These are phyloP conservation scores for Lactarius pseudohatsudake DNA, from an alignment of 768 basidiomycete genomes.

Conservation along the genomic window DNA sequence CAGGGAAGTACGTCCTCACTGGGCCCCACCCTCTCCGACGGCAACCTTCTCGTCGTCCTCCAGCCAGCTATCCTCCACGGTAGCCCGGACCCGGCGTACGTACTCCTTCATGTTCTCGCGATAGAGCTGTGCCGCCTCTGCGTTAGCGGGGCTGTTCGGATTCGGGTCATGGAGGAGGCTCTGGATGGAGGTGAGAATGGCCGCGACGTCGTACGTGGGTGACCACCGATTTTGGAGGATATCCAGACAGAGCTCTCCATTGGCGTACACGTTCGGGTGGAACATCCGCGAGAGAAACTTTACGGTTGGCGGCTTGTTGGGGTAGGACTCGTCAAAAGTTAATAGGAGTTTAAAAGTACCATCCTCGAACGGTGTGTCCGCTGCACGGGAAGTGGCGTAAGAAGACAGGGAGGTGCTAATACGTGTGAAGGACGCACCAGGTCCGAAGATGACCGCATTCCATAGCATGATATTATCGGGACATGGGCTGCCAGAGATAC, in stretches of 20 bases:
- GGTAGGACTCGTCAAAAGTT: conserved; percentile 96
- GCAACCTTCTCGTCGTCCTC: conserved; percentile 72
- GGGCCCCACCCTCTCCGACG: conserved; percentile 42
- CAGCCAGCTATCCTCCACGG: conserved; percentile 94
- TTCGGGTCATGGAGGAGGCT: conserved; percentile 96
- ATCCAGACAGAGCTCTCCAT: conserved; percentile 97
- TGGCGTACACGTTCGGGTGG: conserved; percentile 98
- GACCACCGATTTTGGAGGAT: conserved; percentile 99
- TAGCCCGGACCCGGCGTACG: conserved; percentile 85
- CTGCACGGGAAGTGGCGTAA: conserved; percentile 42
- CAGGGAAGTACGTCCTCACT: conserved; percentile 19
- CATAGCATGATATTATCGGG: conserved; percentile 99
- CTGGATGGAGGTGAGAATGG: conserved; percentile 96
- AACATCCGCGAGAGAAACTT: conserved; percentile 98
- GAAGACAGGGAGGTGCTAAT: neutral
- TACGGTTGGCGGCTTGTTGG: conserved; percentile 97
- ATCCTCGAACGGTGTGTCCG: conserved; percentile 98
- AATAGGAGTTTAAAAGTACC: conserved; percentile 97
- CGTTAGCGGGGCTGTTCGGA: conserved; percentile 97
- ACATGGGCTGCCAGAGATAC: conserved; percentile 95
- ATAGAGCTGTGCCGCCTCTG: conserved; percentile 95
- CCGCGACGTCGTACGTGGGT: conserved; percentile 98
- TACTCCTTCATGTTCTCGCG: conserved; percentile 99
- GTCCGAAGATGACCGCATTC: conserved; percentile 99
- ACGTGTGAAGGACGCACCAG: conserved; percentile 55